Conservation (phyloP, 75 land plant species). For the Chamaecyparis obtusa region DNA sequence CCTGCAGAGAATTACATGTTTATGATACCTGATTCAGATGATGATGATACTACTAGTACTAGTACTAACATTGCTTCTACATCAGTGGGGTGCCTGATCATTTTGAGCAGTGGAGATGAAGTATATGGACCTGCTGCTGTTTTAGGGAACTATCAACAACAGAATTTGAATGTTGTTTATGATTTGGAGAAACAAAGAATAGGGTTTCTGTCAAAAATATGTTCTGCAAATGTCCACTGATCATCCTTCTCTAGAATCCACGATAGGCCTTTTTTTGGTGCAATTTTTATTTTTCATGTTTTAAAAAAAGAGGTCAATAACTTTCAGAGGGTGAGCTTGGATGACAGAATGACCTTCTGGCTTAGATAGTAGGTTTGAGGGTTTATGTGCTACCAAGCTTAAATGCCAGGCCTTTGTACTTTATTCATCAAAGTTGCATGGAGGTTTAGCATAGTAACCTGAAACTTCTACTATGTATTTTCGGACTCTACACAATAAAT, state of each 20-base stretch:
- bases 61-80: background rate
- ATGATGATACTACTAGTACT: background rate
- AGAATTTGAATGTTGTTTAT: constrained; percentile 1
- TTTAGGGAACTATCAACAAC: constrained; percentile 9
- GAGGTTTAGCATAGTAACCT: too few species aligned
- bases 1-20: constrained; percentile 10
- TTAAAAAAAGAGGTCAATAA: too few species aligned
- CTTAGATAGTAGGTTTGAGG: background rate
- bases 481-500: background rate
- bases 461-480: background rate
- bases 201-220: background rate
- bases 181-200: background rate
- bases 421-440: background rate
- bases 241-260: background rate
- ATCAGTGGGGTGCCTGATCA: background rate
- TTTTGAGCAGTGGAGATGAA: constrained; percentile 3
- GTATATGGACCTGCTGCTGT: constrained; percentile 5
- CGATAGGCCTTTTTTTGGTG: background rate
- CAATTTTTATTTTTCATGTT: background rate
- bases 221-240: background rate
- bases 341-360: background rate
- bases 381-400: background rate
- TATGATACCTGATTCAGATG: background rate
- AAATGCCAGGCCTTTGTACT: background rate
- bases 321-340: too few species aligned